These are phyloP conservation scores for Verticillium tricorpus DNA, from an alignment of 2,329 filamentous ascomycete genomes.

Conservation along the genomic window DNA sequence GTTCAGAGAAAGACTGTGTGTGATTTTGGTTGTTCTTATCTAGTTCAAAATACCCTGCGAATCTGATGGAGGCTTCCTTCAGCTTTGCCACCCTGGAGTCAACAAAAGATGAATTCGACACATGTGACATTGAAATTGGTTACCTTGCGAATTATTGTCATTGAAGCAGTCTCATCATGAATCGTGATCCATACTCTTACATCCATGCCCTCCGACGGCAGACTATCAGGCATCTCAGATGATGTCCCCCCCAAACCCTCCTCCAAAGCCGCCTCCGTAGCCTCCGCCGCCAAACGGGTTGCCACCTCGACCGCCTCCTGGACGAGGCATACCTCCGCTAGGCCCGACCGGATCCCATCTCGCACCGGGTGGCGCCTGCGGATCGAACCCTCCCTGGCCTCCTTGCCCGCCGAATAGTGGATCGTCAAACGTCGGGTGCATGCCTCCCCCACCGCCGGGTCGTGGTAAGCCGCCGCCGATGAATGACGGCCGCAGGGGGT, in stretches of 20 bases:
- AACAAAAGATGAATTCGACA: too few species aligned
- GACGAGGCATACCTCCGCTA: slow-evolving; percentile 46
- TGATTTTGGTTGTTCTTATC: too few species aligned
- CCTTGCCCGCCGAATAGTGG: slow-evolving; percentile 67
- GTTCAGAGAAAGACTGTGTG: too few species aligned
- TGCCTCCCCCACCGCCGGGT: slow-evolving; percentile 67
- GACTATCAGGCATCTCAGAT: slow-evolving; percentile 2
- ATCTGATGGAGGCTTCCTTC: too few species aligned
- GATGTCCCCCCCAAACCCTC: slow-evolving; percentile 25
- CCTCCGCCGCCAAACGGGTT: slow-evolving; percentile 32
- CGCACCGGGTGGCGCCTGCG: slow-evolving; percentile 79
- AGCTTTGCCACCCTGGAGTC: too few species aligned
- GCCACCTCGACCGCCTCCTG: slow-evolving; percentile 31
- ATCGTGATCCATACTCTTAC: not conserved
- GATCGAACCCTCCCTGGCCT: slow-evolving; percentile 51
- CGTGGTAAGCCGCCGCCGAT: slow-evolving; percentile 54
- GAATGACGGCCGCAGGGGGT: slow-evolving; percentile 69
- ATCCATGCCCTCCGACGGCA: not conserved
- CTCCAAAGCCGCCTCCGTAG: slow-evolving; percentile 28
- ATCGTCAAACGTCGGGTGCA: slow-evolving; percentile 96
- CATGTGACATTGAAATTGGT: not conserved
- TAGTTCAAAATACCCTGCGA: too few species aligned
- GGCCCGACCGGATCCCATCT: slow-evolving; percentile 85
- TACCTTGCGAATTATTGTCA: not conserved
- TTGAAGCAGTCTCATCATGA: not conserved